phyloP scores from a whole-genome alignment of 306 rosid genomes.

The Trichosanthes truncata region DNA sequence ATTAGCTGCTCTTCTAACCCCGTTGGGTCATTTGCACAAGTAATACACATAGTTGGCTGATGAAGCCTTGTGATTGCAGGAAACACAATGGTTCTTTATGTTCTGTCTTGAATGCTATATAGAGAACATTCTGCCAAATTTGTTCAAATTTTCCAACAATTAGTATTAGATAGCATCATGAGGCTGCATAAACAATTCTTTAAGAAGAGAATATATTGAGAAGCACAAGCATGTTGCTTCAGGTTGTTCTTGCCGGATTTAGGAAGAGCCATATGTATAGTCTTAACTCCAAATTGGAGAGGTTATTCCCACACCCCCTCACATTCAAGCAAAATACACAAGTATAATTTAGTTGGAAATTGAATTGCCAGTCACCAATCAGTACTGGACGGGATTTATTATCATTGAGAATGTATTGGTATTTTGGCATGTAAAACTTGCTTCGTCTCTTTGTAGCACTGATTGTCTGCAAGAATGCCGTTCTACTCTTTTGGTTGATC shows the following conservation, averaged over 20 bases:
- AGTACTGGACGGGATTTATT: neutral
- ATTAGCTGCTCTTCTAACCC: neutral
- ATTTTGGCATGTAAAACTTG: neutral
- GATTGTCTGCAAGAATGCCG: neutral
- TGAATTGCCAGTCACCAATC: neutral
- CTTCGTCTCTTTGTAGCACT: neutral
- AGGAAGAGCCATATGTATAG: neutral
- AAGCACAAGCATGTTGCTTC: neutral
- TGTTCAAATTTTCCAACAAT: neutral
- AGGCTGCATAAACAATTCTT: neutral
- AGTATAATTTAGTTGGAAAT: neutral
- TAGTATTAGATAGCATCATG: neutral
- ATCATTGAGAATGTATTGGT: neutral
- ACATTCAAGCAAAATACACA: neutral
- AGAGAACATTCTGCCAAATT: neutral
- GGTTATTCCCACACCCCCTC: neutral
- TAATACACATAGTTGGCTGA: neutral
- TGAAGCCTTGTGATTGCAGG: neutral
- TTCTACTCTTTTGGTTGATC: neutral
- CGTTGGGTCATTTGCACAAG: neutral
- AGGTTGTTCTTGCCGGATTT: neutral
- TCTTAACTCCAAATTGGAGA: neutral
- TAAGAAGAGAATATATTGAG: neutral
- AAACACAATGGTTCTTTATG: neutral
- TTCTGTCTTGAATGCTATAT: neutral